Evolutionary conservation across 352 stramenopile genomes (phyloP).

Genomic region (Pythium vanterpoolii): DNA sequence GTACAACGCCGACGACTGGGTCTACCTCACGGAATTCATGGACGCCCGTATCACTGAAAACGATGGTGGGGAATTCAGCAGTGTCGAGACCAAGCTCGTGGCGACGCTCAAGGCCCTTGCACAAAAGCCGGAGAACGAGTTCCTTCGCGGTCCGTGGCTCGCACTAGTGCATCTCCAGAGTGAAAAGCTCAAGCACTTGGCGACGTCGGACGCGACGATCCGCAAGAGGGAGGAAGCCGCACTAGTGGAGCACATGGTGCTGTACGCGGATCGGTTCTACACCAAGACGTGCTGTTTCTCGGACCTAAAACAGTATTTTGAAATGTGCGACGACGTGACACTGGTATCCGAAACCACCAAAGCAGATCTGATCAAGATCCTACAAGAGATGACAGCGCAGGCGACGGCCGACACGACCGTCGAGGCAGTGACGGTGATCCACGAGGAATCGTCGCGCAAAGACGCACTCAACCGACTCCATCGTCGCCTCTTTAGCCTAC

Average conservation of each 20-base stretch:
- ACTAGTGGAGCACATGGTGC: constrained; percentile 45
- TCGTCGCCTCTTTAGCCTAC: constrained; percentile 56
- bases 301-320: constrained; percentile 79
- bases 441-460: constrained; percentile 34
- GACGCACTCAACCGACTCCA: constrained; percentile 46
- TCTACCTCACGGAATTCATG: constrained; percentile 69
- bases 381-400: constrained; percentile 29
- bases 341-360: constrained; percentile 36
- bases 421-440: constrained; percentile 4
- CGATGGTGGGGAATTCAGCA: constrained; percentile 10
- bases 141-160: constrained; percentile 66
- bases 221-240: constrained; percentile 31
- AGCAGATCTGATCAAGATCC: constrained; percentile 32
- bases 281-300: constrained; percentile 85
- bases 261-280: constrained; percentile 68
- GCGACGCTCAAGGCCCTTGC: constrained; percentile 46
- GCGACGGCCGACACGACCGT: constrained; percentile 5
- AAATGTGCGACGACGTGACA: constrained; percentile 28
- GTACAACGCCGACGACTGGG: constrained; percentile 83
- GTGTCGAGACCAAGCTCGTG: constrained; percentile 30
- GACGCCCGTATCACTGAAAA: constrained; percentile 42
- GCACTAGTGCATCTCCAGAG: constrained; percentile 53
- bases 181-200: constrained; percentile 43
- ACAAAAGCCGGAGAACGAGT: constrained; percentile 39
- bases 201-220: background rate